Conservation (phyloP, 345 rosid species). For the Mercurialis annua region DNA sequence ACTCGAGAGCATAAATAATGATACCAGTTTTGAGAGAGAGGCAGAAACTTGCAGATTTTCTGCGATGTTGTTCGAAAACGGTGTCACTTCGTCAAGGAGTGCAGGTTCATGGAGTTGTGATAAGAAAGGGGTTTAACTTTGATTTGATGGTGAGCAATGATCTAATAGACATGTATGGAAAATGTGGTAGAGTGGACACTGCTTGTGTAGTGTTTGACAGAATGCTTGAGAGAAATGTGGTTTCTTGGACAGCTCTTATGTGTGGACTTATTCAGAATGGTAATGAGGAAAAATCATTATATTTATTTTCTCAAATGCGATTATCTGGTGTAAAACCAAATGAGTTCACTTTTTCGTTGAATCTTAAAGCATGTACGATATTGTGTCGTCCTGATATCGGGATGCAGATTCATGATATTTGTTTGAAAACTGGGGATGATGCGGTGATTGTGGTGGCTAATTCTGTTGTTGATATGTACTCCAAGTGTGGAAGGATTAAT, state of each 20-base stretch:
- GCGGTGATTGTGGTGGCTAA: slow-evolving; percentile 58
- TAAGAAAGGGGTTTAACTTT: slow-evolving; percentile 36
- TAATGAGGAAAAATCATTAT: slow-evolving; percentile 39
- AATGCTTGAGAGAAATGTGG: slow-evolving; percentile 65
- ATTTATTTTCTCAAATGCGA: slow-evolving; percentile 46
- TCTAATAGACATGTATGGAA: slow-evolving; percentile 56
- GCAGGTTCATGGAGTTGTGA: slow-evolving; percentile 51
- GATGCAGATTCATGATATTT: slow-evolving; percentile 58
- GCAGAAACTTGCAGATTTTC: slow-evolving; percentile 46
- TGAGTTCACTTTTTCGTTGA: slow-evolving; percentile 73
- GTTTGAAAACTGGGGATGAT: slow-evolving; percentile 54
- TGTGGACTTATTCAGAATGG: slow-evolving; percentile 54
- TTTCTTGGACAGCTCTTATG: slow-evolving; percentile 88
- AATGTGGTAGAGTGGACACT: slow-evolving; percentile 42
- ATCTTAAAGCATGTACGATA: slow-evolving; percentile 68
- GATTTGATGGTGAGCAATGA: slow-evolving; percentile 50
- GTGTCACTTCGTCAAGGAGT: slow-evolving; percentile 48
- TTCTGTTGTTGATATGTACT: slow-evolving; percentile 76
- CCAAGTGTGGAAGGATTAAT: slow-evolving; percentile 56
- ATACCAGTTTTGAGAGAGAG: slow-evolving; percentile 28
- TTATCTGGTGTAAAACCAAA: slow-evolving; percentile 47
- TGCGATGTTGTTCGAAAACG: slow-evolving; percentile 50
- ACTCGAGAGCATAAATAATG: slow-evolving; percentile 21
- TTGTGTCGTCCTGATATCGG: slow-evolving; percentile 43
- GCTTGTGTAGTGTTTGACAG: slow-evolving; percentile 61